Percentiles rank a stretch among this genome's conserved stretches.
These are phyloP conservation scores for Articulospora tetracladia DNA, from an alignment of 495 filamentous ascomycete genomes.

Conservation along the genomic window DNA sequence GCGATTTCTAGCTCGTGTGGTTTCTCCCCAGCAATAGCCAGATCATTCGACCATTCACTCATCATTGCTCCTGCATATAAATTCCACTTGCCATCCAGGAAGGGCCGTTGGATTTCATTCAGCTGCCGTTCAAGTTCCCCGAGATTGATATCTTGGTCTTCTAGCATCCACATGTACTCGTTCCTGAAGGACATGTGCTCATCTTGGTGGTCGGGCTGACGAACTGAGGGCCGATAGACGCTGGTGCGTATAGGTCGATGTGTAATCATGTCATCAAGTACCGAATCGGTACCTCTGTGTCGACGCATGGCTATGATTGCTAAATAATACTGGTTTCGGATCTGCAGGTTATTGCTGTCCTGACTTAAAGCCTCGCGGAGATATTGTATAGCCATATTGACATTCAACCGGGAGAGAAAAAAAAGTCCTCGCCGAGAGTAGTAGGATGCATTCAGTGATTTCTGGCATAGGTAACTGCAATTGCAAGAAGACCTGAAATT, in stretches of 20 bases:
- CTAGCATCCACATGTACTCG: conserved; percentile 6
- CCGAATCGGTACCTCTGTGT: neutral
- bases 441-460: conserved; percentile 1
- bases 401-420: neutral
- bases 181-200: neutral
- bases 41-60: conserved; percentile 8
- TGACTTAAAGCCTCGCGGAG: conserved; percentile 5
- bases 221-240: neutral
- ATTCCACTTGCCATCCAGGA: neutral
- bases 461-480: neutral
- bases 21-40: neutral
- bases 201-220: neutral
- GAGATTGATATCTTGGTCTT: neutral
- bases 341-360: neutral
- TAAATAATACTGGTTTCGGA: neutral
- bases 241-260: neutral
- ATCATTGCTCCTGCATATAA: neutral
- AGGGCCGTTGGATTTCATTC: neutral
- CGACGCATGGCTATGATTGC: conserved; percentile 5
- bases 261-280: neutral
- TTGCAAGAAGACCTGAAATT: neutral
- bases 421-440: neutral
- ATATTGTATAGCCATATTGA: neutral
- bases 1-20: neutral
- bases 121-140: neutral